Evolutionary conservation across 768 basidiomycete species (phyloP).

Genomic region (Cubamyces sp.): DNA sequence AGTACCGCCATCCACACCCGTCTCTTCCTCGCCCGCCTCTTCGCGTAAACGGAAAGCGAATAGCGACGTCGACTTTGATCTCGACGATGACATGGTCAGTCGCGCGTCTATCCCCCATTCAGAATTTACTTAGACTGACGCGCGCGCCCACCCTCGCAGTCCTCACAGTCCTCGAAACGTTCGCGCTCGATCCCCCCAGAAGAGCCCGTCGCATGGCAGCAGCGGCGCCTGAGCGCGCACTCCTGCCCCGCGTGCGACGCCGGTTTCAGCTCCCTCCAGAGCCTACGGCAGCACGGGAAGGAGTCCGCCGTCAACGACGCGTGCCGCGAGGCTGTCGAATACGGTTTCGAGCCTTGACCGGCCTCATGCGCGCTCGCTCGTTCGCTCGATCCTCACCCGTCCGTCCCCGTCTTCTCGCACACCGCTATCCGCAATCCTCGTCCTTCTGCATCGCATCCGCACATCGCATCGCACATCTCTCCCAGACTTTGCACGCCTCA

Average conservation of each 20-base stretch:
- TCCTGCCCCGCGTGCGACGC: slow-evolving; percentile 79
- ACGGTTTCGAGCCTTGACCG: slow-evolving; percentile 62
- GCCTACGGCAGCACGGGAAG: slow-evolving; percentile 63
- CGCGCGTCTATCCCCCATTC: neutral
- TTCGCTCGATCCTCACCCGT: neutral
- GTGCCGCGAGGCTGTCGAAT: slow-evolving; percentile 73
- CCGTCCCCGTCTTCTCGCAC: neutral
- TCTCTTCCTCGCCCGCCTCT: slow-evolving; percentile 35
- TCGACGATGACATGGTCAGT: slow-evolving; percentile 48
- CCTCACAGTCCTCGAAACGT: slow-evolving; percentile 60
- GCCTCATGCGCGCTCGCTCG: slow-evolving; percentile 1
- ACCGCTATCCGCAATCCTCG: neutral
- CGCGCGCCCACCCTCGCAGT: slow-evolving; percentile 38
- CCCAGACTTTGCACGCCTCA: slow-evolving; percentile 1
- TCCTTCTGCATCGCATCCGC: neutral
- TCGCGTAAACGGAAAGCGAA: slow-evolving; percentile 55
- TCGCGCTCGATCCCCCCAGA: slow-evolving; percentile 46
- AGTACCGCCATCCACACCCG: slow-evolving; percentile 22
- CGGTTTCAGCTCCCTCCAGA: slow-evolving; percentile 60
- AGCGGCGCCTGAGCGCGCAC: slow-evolving; percentile 51
- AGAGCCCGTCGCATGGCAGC: slow-evolving; percentile 30
- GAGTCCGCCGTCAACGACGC: slow-evolving; percentile 63
- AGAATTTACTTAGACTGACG: slow-evolving; percentile 7
- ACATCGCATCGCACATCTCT: neutral
- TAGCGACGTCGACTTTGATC: slow-evolving; percentile 35